These are phyloP conservation scores for Aechmea fasciata DNA, from an alignment of 176 grass and related monocot species.

Conservation along the genomic window DNA sequence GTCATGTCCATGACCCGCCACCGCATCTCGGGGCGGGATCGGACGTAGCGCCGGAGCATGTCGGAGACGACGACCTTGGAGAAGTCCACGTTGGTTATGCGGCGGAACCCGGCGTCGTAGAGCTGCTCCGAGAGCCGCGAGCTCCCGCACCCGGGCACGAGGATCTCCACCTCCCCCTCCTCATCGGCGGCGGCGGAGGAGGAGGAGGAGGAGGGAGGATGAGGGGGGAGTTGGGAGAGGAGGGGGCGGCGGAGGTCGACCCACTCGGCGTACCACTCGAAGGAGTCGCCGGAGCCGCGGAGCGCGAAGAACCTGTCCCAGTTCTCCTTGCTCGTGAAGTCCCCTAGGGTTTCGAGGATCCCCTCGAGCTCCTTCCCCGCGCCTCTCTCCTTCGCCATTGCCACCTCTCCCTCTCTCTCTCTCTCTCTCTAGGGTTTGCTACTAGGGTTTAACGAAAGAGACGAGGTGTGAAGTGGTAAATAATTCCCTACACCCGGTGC, in stretches of 20 bases:
- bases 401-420: not conserved
- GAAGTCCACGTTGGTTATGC: conserved; percentile 88
- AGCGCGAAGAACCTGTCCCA: conserved; percentile 96
- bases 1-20: conserved; percentile 99
- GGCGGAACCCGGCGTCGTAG: conserved; percentile 70
- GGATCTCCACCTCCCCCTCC: conserved; percentile 39
- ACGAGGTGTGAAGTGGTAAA: no score
- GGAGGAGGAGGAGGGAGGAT: not conserved
- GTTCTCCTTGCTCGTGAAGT: conserved; percentile 96
- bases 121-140: conserved; percentile 67
- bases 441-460: no score
- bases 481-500: no score
- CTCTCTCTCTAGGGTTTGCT: not conserved
- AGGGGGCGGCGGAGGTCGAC: conserved; percentile 47
- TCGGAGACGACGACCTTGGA: conserved; percentile 74
- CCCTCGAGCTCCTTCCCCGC: not conserved
- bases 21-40: conserved; percentile 73
- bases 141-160: conserved; percentile 81
- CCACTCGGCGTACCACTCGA: conserved; percentile 98
- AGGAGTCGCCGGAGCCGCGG: conserved; percentile 69
- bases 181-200: not conserved
- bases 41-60: conserved; percentile 74
- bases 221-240: conserved; percentile 31
- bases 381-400: not conserved
- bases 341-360: conserved; percentile 58